These are phyloP conservation scores for Colletotrichum sp. DNA, from an alignment of 2,329 filamentous ascomycete genomes.

Conservation along the genomic window DNA sequence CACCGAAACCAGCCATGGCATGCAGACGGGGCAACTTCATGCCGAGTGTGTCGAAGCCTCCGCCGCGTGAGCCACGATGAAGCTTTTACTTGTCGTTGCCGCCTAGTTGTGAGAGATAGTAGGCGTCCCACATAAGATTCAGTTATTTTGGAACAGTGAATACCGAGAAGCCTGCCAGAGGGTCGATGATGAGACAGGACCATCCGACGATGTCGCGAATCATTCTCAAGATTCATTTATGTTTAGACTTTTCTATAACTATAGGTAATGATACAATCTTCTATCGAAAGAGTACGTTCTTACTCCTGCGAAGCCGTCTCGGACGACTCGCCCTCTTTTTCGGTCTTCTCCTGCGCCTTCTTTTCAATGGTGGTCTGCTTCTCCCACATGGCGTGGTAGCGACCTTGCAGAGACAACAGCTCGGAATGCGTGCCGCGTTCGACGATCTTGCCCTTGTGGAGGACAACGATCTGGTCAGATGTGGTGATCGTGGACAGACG, in stretches of 20 bases:
- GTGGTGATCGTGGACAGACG: constrained; percentile 62
- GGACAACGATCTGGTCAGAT: constrained; percentile 60
- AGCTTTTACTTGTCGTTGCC: neutral
- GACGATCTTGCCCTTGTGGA: constrained; percentile 54
- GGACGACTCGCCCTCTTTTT: constrained; percentile 16
- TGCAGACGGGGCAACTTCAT: neutral
- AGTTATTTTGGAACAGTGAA: neutral
- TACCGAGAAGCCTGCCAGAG: neutral
- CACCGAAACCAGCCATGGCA: neutral
- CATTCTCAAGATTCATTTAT: neutral
- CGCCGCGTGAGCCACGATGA: neutral
- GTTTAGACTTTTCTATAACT: neutral
- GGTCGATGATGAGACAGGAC: neutral
- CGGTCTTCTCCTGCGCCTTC: constrained; percentile 24
- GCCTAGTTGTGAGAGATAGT: neutral
- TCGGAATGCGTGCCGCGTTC: constrained; percentile 56
- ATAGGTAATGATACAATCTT: neutral
- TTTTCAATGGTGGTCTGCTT: constrained; percentile 52
- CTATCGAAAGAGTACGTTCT: neutral
- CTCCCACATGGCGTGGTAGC: constrained; percentile 59
- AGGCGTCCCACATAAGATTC: neutral
- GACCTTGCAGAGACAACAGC: constrained; percentile 47
- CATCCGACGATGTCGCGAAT: neutral
- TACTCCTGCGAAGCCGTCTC: constrained; percentile 12
- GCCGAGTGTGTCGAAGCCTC: neutral